phyloP scores from a whole-genome alignment of 805 yeast species.

The Yamadazyma akitaensis region DNA sequence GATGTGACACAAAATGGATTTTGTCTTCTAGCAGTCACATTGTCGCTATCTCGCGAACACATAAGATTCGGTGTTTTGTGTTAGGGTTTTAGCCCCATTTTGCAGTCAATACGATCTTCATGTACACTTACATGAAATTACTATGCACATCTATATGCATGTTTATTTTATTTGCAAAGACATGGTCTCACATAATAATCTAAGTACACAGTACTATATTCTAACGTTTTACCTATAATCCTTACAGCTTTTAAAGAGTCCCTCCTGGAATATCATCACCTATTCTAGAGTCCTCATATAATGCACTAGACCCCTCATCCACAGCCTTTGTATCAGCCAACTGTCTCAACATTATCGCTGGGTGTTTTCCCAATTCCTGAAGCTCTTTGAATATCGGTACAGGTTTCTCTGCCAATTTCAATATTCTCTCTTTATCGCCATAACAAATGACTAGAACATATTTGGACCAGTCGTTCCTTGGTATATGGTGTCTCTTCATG shows the following conservation, averaged over 20 bases:
- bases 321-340: conserved; percentile 44
- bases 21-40: background rate
- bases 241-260: conserved; percentile 20
- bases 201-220: background rate
- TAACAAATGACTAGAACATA: conserved; percentile 87
- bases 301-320: conserved; percentile 23
- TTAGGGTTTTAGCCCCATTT: conserved; percentile 6
- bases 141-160: background rate
- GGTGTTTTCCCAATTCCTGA: conserved; percentile 80
- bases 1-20: conserved; percentile 6
- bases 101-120: background rate
- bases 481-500: conserved; percentile 77
- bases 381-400: conserved; percentile 80
- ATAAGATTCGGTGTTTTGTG: no score
- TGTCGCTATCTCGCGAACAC: background rate
- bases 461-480: conserved; percentile 78
- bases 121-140: no score
- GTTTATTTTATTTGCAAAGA: background rate
- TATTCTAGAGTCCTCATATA: conserved; percentile 37
- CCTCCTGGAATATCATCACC: conserved; percentile 47
- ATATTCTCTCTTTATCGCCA: conserved; percentile 83
- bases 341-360: conserved; percentile 89
- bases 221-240: background rate
- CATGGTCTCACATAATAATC: no score
- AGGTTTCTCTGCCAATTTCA: conserved; percentile 85